phyloP scores from a whole-genome alignment of 2,329 filamentous ascomycete genomes.

The Ophiocordyceps unilateralis region DNA sequence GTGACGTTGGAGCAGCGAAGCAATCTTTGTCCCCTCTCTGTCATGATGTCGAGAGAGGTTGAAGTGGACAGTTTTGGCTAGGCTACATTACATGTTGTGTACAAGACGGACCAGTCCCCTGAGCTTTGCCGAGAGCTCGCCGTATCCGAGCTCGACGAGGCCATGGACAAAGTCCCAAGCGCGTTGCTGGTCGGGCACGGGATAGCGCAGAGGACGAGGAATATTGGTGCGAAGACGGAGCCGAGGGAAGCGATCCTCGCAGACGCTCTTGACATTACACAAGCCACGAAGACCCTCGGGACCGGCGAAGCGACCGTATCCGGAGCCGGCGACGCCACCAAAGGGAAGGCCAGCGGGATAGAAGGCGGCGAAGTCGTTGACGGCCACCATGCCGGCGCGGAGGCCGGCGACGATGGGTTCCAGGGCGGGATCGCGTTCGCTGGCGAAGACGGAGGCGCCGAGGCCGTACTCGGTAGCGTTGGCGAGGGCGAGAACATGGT shows the following conservation, averaged over 20 bases:
- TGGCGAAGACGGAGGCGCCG: conserved; percentile 75
- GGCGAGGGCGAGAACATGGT: conserved; percentile 55
- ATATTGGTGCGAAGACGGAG: conserved; percentile 57
- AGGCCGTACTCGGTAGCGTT: conserved; percentile 78
- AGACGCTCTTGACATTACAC: conserved; percentile 79
- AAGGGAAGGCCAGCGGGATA: conserved; percentile 94
- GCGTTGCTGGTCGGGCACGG: conserved; percentile 45
- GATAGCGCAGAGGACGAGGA: conserved; percentile 66
- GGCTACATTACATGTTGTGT: neutral
- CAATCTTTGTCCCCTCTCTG: no score
- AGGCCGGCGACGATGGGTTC: conserved; percentile 48
- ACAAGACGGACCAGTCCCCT: conserved; percentile 2
- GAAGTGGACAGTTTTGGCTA: no score
- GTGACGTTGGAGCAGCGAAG: no score
- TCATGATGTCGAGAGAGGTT: no score
- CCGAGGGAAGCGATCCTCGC: conserved; percentile 51
- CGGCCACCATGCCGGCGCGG: conserved; percentile 73
- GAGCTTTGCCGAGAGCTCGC: conserved; percentile 18
- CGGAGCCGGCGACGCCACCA: conserved; percentile 75
- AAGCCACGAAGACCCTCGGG: conserved; percentile 71
- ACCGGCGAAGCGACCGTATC: conserved; percentile 84
- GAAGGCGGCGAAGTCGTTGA: conserved; percentile 90
- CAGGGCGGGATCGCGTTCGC: conserved; percentile 41
- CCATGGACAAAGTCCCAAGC: conserved; percentile 50
- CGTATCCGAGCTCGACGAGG: conserved; percentile 45